Evolutionary conservation across 1,284 basidiomycete species (phyloP), one percentile per base, ranked within the genome.

Genomic region (Pseudozyma tsukubaensis): DNA sequence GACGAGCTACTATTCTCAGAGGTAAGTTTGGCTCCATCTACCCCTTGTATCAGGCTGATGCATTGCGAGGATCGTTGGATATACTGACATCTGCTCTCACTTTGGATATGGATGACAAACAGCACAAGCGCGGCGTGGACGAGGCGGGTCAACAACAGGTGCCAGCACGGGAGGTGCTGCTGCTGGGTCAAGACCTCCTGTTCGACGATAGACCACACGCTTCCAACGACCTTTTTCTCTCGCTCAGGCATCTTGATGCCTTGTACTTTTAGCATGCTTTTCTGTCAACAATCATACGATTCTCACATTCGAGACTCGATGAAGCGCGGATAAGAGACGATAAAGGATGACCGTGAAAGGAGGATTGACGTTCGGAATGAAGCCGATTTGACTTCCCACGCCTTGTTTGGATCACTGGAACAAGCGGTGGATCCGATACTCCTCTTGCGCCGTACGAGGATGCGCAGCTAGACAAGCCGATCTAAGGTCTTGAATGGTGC

Each of bases 1-100:
- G 94, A 85, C 91, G 94, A 85, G 94, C 94, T 37, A 96, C 94
- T n/a, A 95, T 96, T 79, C 93, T 94, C 91, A 88, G 94, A 86
- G 94, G 82, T 83, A 58, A 50, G 82, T 75, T 16, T 14, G 3
- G 24, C 24, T 3, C 6, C 24, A 29, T 29, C 6, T 29, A 29
- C 24, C 24, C 24, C 24, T 29, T 6, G 16, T 14, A 9, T 24
- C 36, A 6, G 14, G 14, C 18, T 4, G 7, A n/a, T 16, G 8
- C 29, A 3, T 14, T 39, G n/a, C 14, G 14, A 12, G 4, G 19
- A 9, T 44, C 40, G 3, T 34, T 49, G 56, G 53, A 40, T 49
- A 42, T 13, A 29, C 39, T 24, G 13, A 29, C 37, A 11, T 43
- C 18, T 35, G 7, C 19, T 18, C 37, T 16, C 14, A 10, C 36